Conservation (phyloP, 768 basidiomycete genomes). For the Mycena alexandri region DNA sequence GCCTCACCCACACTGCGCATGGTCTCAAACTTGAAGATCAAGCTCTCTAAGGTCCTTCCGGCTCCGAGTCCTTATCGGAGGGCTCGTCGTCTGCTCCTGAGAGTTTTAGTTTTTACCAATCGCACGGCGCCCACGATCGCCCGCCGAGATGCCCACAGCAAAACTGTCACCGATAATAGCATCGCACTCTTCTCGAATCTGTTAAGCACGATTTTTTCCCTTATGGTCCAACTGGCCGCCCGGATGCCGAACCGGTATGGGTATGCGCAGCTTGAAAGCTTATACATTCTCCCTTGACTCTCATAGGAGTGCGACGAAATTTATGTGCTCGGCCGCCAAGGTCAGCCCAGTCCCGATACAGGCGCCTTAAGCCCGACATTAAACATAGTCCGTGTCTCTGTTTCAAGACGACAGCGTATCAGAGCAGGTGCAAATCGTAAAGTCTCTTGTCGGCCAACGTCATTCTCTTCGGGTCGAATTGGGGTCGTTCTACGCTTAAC, state of each 20-base stretch:
- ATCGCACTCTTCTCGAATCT: too few relatives aligned
- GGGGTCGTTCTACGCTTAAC: neutral
- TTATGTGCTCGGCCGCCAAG: neutral
- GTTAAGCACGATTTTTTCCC: neutral
- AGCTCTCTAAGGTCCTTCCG: slow-evolving; percentile 10
- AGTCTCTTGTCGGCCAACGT: neutral
- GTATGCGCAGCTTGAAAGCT: neutral
- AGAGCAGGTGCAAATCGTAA: neutral
- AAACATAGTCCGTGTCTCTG: neutral
- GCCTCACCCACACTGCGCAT: neutral
- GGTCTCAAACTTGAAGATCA: neutral
- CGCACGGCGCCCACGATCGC: neutral
- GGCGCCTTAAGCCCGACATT: neutral
- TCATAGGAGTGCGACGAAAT: neutral
- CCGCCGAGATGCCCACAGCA: neutral
- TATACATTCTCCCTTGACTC: neutral
- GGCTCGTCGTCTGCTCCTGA: neutral
- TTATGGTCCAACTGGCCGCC: neutral
- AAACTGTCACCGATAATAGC: neutral
- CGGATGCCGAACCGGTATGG: neutral
- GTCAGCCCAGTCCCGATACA: neutral
- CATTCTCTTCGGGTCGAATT: neutral
- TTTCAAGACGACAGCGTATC: neutral
- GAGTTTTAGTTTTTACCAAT: neutral
- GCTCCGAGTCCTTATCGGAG: neutral